Evolutionary conservation across 768 basidiomycete species (phyloP).

Genomic region (Myochromella boudieri): DNA sequence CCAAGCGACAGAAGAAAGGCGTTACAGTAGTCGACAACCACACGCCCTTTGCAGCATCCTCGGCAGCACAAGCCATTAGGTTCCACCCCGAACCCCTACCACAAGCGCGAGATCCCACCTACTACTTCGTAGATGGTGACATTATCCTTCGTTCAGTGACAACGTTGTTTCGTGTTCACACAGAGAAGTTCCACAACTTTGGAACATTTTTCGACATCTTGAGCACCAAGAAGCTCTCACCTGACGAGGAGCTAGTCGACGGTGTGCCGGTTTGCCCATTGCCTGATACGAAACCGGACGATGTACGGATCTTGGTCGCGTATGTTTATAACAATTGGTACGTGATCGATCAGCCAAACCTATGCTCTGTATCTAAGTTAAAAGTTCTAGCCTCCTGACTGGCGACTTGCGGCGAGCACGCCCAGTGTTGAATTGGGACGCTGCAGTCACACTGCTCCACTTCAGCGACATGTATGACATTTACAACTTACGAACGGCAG

Average conservation of each 20-base stretch:
- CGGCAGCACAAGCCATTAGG: too few species aligned
- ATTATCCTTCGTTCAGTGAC: conserved; percentile 17
- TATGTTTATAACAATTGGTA: conserved; percentile 16
- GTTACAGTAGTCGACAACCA: too few species aligned
- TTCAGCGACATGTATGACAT: conserved; percentile 12
- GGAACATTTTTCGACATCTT: conserved; percentile 19
- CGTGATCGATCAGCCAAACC: neutral
- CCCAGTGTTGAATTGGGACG: conserved; percentile 6
- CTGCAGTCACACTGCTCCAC: conserved; percentile 9
- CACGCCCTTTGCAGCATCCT: too few species aligned
- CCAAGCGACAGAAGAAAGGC: too few species aligned
- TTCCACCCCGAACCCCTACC: too few species aligned
- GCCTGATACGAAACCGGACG: conserved; percentile 7
- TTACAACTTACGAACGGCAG: conserved; percentile 4
- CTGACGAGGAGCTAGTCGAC: conserved; percentile 3
- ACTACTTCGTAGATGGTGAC: conserved; percentile 23
- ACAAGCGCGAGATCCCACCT: too few species aligned
- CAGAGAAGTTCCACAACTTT: conserved; percentile 9
- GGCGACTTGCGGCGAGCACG: neutral
- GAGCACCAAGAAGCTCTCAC: conserved; percentile 17
- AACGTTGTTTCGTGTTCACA: conserved; percentile 22
- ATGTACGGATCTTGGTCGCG: conserved; percentile 14
- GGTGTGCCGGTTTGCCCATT: conserved; percentile 16
- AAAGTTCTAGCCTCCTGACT: neutral
- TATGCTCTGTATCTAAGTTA: neutral